phyloP scores from a whole-genome alignment of 495 filamentous ascomycete genomes.

The Trichoderma orchidacearum region DNA sequence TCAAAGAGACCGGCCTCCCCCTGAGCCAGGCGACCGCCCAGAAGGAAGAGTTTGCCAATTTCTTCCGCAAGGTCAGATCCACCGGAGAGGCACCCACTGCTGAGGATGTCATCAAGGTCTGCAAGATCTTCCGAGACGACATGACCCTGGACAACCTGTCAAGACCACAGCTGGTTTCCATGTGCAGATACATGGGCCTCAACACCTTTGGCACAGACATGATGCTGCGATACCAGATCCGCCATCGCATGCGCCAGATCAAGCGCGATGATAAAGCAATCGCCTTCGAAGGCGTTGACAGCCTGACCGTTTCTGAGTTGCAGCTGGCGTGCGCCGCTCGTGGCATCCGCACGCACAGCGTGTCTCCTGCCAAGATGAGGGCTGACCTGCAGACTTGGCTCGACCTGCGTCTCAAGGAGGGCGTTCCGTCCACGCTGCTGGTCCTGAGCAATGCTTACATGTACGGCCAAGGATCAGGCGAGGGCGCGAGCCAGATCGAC shows the following conservation, averaged over 20 bases:
- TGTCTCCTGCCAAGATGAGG: conserved; percentile 73
- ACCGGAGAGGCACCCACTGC: conserved; percentile 81
- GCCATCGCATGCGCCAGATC: conserved; percentile 97
- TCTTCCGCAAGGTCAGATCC: conserved; percentile 91
- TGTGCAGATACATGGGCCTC: conserved; percentile 97
- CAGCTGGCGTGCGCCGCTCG: conserved; percentile 84
- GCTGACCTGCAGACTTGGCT: conserved; percentile 94
- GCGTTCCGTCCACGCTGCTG: conserved; percentile 84
- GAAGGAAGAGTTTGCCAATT: conserved; percentile 89
- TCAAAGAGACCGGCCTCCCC: conserved; percentile 86
- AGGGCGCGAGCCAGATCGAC: conserved; percentile 84
- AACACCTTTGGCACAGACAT: conserved; percentile 93
- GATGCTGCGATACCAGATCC: conserved; percentile 95
- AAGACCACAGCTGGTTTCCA: conserved; percentile 86
- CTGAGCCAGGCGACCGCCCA: conserved; percentile 74
- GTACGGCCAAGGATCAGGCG: conserved; percentile 76
- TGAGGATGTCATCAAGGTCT: conserved; percentile 93
- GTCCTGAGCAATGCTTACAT: conserved; percentile 96
- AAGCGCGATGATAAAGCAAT: conserved; percentile 96
- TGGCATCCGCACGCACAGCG: conserved; percentile 82
- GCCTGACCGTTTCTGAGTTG: conserved; percentile 81
- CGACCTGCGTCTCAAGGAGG: conserved; percentile 82
- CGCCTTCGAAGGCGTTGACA: conserved; percentile 85
- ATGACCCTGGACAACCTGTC: conserved; percentile 95
- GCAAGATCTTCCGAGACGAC: conserved; percentile 99